Conservation (phyloP, 306 rosid species). For the Macrotyloma uniflorum region DNA sequence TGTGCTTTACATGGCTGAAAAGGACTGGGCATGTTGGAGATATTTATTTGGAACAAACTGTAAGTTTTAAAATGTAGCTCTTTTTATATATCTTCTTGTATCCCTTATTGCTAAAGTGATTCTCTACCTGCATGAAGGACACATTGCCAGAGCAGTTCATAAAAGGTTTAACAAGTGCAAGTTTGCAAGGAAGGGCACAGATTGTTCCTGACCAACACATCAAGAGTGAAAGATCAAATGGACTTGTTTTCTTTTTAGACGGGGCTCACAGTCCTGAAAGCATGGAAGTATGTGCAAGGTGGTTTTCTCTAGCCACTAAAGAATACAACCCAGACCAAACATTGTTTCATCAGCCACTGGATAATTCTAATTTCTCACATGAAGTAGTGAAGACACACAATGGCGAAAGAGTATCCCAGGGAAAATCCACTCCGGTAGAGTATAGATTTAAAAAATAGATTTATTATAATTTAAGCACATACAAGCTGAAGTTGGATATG, state of each 20-base stretch:
- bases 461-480: conserved; percentile 2
- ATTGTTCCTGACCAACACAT: conserved; percentile 67
- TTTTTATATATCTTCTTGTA: background rate
- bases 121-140: conserved; percentile 52
- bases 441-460: conserved; percentile 28
- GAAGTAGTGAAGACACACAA: conserved; percentile 47
- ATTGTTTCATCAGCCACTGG: conserved; percentile 45
- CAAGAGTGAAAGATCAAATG: conserved; percentile 57
- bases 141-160: conserved; percentile 82
- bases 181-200: conserved; percentile 98
- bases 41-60: conserved; percentile 52
- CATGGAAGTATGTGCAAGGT: conserved; percentile 83
- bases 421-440: conserved; percentile 70
- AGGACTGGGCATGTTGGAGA: conserved; percentile 75
- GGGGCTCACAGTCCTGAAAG: conserved; percentile 99
- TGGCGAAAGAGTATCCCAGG: conserved; percentile 42
- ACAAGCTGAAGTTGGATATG: conserved; percentile 26
- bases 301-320: conserved; percentile 77
- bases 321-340: conserved; percentile 50
- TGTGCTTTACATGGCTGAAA: conserved; percentile 89
- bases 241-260: conserved; percentile 80
- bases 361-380: conserved; percentile 49
- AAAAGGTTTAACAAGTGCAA: conserved; percentile 75
- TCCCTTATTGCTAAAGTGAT: conserved; percentile 21
- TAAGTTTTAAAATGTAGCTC: conserved; percentile 51